Base-by-base conservation (phyloP, 106 monocot species). In the Cymbidium sinense region DNA sequence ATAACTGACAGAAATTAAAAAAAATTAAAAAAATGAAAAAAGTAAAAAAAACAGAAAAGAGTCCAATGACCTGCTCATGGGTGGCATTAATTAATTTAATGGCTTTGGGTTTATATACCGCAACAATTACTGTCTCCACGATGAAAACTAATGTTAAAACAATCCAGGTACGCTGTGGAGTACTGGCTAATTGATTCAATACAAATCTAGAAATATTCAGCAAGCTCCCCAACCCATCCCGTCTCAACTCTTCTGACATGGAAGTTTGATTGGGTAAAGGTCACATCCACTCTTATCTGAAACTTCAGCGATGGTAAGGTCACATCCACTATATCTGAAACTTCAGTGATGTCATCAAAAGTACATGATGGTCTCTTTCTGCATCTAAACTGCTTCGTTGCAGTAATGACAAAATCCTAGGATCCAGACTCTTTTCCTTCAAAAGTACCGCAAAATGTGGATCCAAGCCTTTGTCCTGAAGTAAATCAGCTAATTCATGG, bases 341-440 rank as follows among this genome's bases (percentile, higher is more conserved):
- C 96, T 82, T n/a, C n/a, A n/a, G n/a, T n/a, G n/a, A n/a, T n/a
- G n/a, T 87, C 79, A 39, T 71, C 85, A 55, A 85, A 72, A 78
- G 81, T 90, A 86, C 94, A 74, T 77, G 86, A 84, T 92, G 91
- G 78, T 98, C 96, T 86, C 96, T 89, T 64, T 94, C 96, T 67
- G 94, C 96, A 90, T 98, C 96, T 80, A 98, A 87, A 74, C 96
- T 98, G 79, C 94, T 90, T n/a, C n/a, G n/a, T 90, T 98, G 96
- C 76, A 98, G 69, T 64, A 98, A 87, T 65, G 94, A 79, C 64
- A 98, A 81, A 84, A 98, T 94, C 52, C 52, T 91, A 36, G 96
- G 96, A 89, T 98, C 96, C 76, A 98, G 61, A 33, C 90, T 92
- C 44, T 94, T 98, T 29, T 98, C 94, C 86, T 98, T 94, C 80